Conservation (phyloP, 768 basidiomycete genomes). For the Tephrocybe sp. region DNA sequence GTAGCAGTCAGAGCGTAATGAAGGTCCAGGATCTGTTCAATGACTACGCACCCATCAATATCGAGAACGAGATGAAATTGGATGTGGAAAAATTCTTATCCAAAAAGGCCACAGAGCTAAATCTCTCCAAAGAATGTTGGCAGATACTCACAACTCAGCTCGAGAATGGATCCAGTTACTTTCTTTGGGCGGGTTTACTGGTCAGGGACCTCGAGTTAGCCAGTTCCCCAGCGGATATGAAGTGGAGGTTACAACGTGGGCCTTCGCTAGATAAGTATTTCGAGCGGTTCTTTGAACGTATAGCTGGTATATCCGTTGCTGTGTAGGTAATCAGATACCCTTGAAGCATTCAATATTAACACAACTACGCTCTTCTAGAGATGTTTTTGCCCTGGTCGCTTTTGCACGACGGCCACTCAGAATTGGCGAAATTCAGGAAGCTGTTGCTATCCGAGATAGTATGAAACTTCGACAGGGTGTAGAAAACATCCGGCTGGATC, state of each 20-base stretch:
- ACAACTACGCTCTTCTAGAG: neutral
- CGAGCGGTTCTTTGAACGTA: neutral
- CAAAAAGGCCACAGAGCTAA: neutral
- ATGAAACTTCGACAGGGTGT: neutral
- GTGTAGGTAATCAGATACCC: too few relatives aligned
- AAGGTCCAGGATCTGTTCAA: neutral
- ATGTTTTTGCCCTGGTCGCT: neutral
- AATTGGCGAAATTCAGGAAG: slow-evolving; percentile 1
- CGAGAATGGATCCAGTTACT: too few relatives aligned
- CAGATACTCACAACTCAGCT: neutral
- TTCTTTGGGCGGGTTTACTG: too few relatives aligned
- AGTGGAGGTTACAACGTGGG: too few relatives aligned
- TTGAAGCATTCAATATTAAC: too few relatives aligned
- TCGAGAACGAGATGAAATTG: neutral
- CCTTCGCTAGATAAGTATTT: slow-evolving; percentile 1
- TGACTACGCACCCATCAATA: neutral
- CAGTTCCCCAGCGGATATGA: neutral
- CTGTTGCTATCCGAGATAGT: neutral
- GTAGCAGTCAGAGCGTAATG: neutral
- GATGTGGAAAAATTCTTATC: neutral
- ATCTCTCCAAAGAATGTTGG: neutral
- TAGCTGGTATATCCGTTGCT: too few relatives aligned
- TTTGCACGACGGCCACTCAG: neutral
- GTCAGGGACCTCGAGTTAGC: neutral
- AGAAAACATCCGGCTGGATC: neutral